phyloP scores from a whole-genome alignment of 257 asterid species.

The Oldenlandia corymbosa region DNA sequence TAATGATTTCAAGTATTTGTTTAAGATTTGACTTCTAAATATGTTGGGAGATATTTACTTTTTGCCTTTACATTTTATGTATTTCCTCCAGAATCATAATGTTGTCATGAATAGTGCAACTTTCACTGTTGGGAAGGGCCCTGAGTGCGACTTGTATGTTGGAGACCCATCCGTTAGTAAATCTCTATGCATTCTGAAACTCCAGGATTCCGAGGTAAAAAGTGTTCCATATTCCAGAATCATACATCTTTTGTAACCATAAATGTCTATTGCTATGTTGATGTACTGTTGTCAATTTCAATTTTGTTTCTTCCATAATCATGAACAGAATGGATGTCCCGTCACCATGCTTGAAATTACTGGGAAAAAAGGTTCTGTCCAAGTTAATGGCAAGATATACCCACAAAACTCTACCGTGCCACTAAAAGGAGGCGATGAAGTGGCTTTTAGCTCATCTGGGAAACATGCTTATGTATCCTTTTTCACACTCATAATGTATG shows the following conservation, averaged over 20 bases:
- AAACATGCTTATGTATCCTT: slow-evolving; percentile 90
- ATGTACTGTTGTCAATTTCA: slow-evolving; percentile 4
- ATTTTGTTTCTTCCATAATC: slow-evolving; percentile 11
- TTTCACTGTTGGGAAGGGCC: slow-evolving; percentile 49
- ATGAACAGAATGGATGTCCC: slow-evolving; percentile 53
- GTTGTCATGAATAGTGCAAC: slow-evolving; percentile 48
- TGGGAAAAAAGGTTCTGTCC: slow-evolving; percentile 71
- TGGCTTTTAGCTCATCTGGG: slow-evolving; percentile 64
- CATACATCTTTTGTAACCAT: background rate
- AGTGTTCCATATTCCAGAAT: background rate
- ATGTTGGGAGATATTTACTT: background rate
- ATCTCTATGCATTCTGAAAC: slow-evolving; percentile 69
- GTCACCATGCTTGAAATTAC: slow-evolving; percentile 67
- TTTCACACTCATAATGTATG: background rate
- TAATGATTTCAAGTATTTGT: too few relatives aligned
- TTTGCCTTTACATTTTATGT: background rate
- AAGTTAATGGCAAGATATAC: slow-evolving; percentile 69
- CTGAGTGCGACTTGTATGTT: slow-evolving; percentile 56
- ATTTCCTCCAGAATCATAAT: slow-evolving; percentile 59
- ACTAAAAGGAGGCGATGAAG: slow-evolving; percentile 77
- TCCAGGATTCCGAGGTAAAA: slow-evolving; percentile 54
- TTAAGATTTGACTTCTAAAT: too few relatives aligned
- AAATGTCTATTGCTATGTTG: background rate
- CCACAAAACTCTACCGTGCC: slow-evolving; percentile 59
- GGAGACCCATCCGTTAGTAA: slow-evolving; percentile 62